Conservation (phyloP, 805 yeast genomes). For the Cyberlindnera mycetangii region DNA sequence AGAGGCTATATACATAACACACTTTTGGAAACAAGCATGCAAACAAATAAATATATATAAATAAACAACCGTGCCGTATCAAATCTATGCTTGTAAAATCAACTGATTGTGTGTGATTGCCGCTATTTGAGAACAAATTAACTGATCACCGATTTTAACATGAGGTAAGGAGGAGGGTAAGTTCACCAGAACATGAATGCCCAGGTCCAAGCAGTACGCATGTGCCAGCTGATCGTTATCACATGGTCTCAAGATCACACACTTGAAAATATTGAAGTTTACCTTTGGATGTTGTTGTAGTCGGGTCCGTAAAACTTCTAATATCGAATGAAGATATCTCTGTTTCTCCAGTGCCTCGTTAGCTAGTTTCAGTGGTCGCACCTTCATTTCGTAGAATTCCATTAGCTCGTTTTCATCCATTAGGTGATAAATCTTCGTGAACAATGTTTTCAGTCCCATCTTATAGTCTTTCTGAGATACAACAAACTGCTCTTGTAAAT, state of each 20-base stretch:
- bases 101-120: constrained; percentile 8
- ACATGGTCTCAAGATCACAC: constrained; percentile 7
- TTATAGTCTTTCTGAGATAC: constrained; percentile 13
- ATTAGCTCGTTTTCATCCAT: constrained; percentile 4
- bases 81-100: constrained; percentile 8
- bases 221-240: constrained; percentile 2
- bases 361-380: constrained; percentile 9
- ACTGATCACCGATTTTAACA: constrained; percentile 17
- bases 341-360: background rate
- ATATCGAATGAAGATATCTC: constrained; percentile 1
- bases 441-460: constrained; percentile 13
- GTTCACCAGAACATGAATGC: constrained; percentile 7
- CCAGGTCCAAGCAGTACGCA: constrained; percentile 16
- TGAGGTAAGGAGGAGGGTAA: constrained; percentile 7
- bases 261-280: constrained; percentile 13
- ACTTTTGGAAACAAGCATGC: background rate
- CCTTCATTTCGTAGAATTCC: constrained; percentile 8
- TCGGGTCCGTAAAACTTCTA: background rate
- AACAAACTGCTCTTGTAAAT: constrained; percentile 11
- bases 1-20: background rate
- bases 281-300: background rate
- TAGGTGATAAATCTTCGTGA: constrained; percentile 9
- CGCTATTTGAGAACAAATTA: constrained; percentile 14
- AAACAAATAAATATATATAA: constrained; percentile 1
- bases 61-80: background rate